Conservation (phyloP, 1,139 yeast genomes). For the Meyerozyma athensensis region DNA sequence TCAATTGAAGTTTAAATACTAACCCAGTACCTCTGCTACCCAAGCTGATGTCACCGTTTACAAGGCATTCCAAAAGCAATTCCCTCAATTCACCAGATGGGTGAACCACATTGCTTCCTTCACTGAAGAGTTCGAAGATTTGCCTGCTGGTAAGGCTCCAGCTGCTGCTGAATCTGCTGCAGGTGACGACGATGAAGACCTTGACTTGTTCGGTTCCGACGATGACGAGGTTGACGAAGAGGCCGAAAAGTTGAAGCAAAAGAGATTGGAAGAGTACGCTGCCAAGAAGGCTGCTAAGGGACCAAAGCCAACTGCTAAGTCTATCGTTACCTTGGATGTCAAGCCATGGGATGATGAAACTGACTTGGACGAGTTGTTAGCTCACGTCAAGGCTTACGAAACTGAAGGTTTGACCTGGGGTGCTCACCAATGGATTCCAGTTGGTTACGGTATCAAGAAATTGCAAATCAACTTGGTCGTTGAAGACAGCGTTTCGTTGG, state of each 20-base stretch:
- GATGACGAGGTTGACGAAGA: constrained; percentile 94
- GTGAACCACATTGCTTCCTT: constrained; percentile 94
- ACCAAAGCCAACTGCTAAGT: constrained; percentile 98
- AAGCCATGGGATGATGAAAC: constrained; percentile 99
- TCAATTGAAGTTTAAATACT: constrained; percentile 15
- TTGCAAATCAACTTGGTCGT: constrained; percentile 97
- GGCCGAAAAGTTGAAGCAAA: constrained; percentile 94
- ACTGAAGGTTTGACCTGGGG: constrained; percentile 98
- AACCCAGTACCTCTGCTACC: constrained; percentile 71
- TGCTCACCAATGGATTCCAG: constrained; percentile 93
- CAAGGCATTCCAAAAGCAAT: constrained; percentile 92
- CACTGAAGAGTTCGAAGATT: constrained; percentile 73
- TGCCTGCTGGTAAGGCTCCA: constrained; percentile 74
- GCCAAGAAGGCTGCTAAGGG: constrained; percentile 97
- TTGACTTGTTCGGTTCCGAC: constrained; percentile 91
- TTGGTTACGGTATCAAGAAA: constrained; percentile 99
- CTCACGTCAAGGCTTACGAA: constrained; percentile 77
- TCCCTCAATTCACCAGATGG: constrained; percentile 97
- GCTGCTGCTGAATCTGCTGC: constrained; percentile 59
- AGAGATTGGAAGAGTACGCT: constrained; percentile 96
- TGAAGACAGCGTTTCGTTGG: constrained; percentile 94
- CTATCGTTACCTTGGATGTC: constrained; percentile 92
- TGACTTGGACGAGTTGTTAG: constrained; percentile 81
- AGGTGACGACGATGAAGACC: constrained; percentile 85
- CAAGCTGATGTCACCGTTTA: constrained; percentile 94